Conservation (phyloP, 169 alveolate genomes). For the Plasmodium fragile region DNA sequence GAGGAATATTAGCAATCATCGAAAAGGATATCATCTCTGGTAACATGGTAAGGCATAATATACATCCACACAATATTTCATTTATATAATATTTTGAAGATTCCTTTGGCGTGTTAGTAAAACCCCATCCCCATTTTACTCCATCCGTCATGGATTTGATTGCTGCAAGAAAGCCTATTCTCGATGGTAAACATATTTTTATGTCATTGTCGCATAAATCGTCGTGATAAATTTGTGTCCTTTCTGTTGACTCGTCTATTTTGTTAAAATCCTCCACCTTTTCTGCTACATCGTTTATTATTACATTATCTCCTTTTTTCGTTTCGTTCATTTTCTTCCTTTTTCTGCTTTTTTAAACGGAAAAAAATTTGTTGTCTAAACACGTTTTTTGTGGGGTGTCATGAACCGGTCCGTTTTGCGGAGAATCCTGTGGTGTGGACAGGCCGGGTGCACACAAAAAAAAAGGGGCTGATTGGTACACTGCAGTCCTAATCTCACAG, state of each 20-base stretch:
- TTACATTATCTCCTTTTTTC: neutral
- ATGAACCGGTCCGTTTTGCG: neutral
- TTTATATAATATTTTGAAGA: conserved; percentile 79
- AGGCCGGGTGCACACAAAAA: neutral
- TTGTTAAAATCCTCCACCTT: conserved; percentile 19
- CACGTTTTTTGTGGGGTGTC: neutral
- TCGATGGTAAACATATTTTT: conserved; percentile 66
- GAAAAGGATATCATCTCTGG: conserved; percentile 89
- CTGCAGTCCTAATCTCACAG: neutral
- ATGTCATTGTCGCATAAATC: conserved; percentile 60
- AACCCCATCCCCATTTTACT: conserved; percentile 77
- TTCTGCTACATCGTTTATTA: neutral
- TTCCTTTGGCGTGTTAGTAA: conserved; percentile 75
- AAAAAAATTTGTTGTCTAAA: neutral
- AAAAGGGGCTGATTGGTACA: neutral
- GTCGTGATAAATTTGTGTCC: conserved; percentile 68
- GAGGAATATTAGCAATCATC: conserved; percentile 87
- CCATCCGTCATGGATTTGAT: conserved; percentile 54
- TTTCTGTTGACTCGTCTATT: conserved; percentile 35
- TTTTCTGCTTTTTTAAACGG: conserved; percentile 15
- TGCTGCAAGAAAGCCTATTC: conserved; percentile 62
- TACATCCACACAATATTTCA: conserved; percentile 83
- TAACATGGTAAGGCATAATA: conserved; percentile 86
- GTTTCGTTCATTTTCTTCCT: conserved; percentile 1
- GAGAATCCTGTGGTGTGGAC: neutral